Evolutionary conservation across 352 stramenopile genomes (phyloP), one percentile per base, ranked within the genome.

Genomic region (Phytophthora kernoviae): DNA sequence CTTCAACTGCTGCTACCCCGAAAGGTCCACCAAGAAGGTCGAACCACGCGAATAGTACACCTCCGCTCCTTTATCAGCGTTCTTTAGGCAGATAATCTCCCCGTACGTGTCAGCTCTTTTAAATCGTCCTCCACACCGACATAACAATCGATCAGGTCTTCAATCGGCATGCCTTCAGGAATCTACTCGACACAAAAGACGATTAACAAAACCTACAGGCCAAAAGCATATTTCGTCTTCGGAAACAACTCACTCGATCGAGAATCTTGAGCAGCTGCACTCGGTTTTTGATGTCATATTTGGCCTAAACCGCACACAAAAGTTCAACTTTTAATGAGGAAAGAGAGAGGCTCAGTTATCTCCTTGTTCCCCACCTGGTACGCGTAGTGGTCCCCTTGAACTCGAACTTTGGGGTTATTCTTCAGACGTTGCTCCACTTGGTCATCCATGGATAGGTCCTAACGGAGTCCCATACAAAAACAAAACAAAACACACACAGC

Each of bases 201-300:
- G 41, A n/a, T 36, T 26, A 40, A 27, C 14, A 44, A 49, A 18
- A 5, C 4, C 57, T 33, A 9, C 54, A 56, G 10, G 15, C 11
- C 4, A n/a, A 49, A 1, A 57, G 15, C 30, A 54, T 5, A 26
- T 30, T 30, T 6, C 24, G 24, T 30, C 24, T 6, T 30, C 6
- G 24, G 6, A 30, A 30, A 2, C 21, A 59, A 32, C 67, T n/a
- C 56, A 93, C 83, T 22, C 84, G 73, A 21, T 95, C 83, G 27
- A 95, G 71, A 36, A 91, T 87, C 40, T 89, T 87, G 18, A 91
- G 60, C 32, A 95, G 59, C 56, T 95, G 84, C 37, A 82, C 72
- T 21, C 69, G 71, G 57, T 93, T 91, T 64, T 94, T 94, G 49
- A 94, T 92, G 70, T 94, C 80, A 62, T 93, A 95, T 76, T 95